Percentiles rank a stretch among this genome's conserved stretches.
Evolutionary conservation across 306 rosid species (phyloP).

Genomic region (Castanea crenata): DNA sequence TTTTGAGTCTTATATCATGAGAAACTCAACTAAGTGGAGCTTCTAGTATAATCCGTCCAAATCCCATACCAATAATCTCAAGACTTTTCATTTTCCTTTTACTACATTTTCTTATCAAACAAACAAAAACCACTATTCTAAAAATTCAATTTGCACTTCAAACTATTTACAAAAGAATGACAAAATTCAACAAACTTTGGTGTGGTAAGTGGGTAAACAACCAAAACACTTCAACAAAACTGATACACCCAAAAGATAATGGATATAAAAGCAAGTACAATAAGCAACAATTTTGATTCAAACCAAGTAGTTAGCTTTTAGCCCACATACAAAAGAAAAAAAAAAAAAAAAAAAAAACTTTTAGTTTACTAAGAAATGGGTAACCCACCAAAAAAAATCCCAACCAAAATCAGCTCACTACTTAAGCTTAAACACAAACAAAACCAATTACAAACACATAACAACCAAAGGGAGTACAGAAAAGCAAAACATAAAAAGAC

Average conservation of each 20-base stretch:
- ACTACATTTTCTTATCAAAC: background rate
- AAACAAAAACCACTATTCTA: background rate
- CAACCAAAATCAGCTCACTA: constrained; percentile 13
- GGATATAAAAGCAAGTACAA: constrained; percentile 2
- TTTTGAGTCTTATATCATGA: background rate
- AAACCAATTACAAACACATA: constrained; percentile 10
- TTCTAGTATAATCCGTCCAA: background rate
- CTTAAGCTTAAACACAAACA: constrained; percentile 19
- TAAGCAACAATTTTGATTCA: constrained; percentile 16
- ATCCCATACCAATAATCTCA: background rate
- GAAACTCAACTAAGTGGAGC: background rate
- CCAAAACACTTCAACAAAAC: constrained; percentile 16
- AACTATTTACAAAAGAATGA: background rate
- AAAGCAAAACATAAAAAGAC: background rate
- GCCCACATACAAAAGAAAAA: constrained; percentile 9
- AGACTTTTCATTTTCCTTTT: background rate
- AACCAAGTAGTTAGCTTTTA: background rate
- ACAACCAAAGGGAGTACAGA: constrained; percentile 23
- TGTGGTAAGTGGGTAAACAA: background rate
- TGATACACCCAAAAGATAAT: constrained; percentile 14
- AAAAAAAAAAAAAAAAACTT: background rate
- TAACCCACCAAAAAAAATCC: constrained; percentile 11
- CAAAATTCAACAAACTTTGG: background rate
- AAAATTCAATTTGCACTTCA: background rate
- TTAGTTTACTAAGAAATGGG: background rate